phyloP scores from a whole-genome alignment of 108 stramenopile genomes.

The Fragilaria crotonensis region DNA sequence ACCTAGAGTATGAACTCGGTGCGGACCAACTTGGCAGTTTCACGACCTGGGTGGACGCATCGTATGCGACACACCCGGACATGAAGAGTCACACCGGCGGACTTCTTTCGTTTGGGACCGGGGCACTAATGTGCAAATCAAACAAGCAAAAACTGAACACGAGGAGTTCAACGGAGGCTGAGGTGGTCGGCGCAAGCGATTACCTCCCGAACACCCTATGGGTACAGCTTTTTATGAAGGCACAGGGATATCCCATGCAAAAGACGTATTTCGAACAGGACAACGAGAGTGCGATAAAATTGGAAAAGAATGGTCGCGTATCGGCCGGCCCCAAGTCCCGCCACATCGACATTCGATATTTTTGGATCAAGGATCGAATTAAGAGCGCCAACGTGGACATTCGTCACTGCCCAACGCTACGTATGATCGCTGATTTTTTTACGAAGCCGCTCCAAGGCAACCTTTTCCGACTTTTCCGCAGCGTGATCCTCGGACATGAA shows the following conservation, averaged over 20 bases:
- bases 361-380: conserved; percentile 23
- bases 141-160: conserved; percentile 37
- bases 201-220: too few relatives aligned
- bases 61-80: conserved; percentile 23
- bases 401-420: conserved; percentile 29
- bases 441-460: conserved; percentile 38
- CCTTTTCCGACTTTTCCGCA: not conserved
- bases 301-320: too few relatives aligned
- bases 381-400: conserved; percentile 16
- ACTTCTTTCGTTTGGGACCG: conserved; percentile 18
- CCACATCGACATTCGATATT: conserved; percentile 27
- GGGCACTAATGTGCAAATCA: conserved; percentile 3
- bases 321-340: too few relatives aligned
- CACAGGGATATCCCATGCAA: too few relatives aligned
- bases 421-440: conserved; percentile 32
- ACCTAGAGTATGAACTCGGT: conserved; percentile 7
- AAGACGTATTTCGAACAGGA: too few relatives aligned
- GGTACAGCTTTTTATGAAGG: too few relatives aligned
- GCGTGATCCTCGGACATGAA: not conserved
- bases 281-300: conserved; percentile 29
- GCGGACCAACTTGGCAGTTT: not conserved
- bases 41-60: conserved; percentile 18
- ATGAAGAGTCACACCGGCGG: conserved; percentile 30
- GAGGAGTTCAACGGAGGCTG: conserved; percentile 27
- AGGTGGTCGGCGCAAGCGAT: conserved; percentile 18